Conservation (phyloP, 345 rosid species). For the Populus simonii region DNA sequence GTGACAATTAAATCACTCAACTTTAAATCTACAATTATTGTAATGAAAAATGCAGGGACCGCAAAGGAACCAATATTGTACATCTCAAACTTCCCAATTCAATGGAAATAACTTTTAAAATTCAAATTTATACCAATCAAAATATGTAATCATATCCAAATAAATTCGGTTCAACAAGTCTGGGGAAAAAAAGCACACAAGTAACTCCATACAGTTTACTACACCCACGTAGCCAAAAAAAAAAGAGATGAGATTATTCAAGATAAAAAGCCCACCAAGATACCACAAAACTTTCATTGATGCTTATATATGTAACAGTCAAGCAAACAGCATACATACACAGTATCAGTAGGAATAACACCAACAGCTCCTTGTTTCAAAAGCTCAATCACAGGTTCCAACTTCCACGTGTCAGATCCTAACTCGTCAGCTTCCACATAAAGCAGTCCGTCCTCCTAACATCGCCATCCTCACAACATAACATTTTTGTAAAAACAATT, state of each 20-base stretch:
- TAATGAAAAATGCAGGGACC: neutral
- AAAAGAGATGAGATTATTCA: too few relatives aligned
- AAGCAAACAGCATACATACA: constrained; percentile 33
- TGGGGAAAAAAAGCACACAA: neutral
- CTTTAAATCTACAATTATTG: neutral
- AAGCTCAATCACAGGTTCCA: constrained; percentile 60
- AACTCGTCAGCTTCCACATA: constrained; percentile 67
- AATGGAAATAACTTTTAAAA: neutral
- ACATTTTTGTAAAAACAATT: neutral
- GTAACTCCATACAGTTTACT: too few relatives aligned
- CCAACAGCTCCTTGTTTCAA: constrained; percentile 90
- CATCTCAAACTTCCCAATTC: neutral
- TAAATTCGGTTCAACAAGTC: neutral
- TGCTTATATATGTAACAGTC: neutral
- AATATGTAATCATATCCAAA: neutral
- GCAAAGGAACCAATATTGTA: neutral
- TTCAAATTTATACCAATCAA: neutral
- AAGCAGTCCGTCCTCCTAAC: constrained; percentile 59
- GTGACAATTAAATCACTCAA: neutral
- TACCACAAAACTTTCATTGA: too few relatives aligned
- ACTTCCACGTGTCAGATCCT: constrained; percentile 71
- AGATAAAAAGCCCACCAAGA: too few relatives aligned
- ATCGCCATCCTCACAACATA: neutral
- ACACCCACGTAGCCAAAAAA: too few relatives aligned
- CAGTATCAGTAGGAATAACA: constrained; percentile 86